Conservation (phyloP, 2,329 filamentous ascomycete genomes). For the Lachnellula suecica region DNA sequence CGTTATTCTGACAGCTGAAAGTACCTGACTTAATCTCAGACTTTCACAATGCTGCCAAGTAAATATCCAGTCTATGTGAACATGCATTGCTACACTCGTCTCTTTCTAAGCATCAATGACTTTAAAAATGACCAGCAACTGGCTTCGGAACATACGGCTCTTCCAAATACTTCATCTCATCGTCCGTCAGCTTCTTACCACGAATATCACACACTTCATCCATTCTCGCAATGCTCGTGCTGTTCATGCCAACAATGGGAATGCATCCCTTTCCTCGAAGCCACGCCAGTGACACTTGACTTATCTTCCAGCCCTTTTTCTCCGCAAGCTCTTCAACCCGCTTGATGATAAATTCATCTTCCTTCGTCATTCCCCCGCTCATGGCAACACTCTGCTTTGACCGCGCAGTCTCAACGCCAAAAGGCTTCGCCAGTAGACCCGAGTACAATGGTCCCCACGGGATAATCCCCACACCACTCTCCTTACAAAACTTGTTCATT, state of each 20-base stretch:
- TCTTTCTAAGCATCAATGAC: not conserved
- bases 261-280: conserved; percentile 40
- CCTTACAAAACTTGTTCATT: conserved; percentile 40
- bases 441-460: conserved; percentile 19
- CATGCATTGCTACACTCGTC: not conserved
- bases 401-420: conserved; percentile 1
- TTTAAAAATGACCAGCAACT: conserved; percentile 28
- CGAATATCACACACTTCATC: conserved; percentile 53
- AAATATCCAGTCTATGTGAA: no score
- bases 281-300: conserved; percentile 56
- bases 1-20: no score
- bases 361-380: conserved; percentile 35
- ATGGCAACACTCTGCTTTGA: conserved; percentile 21
- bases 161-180: conserved; percentile 48
- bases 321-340: conserved; percentile 54
- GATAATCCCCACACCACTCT: conserved; percentile 40
- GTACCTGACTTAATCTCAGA: no score
- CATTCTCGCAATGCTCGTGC: conserved; percentile 44
- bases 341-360: conserved; percentile 49
- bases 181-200: no score
- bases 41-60: no score
- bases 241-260: conserved; percentile 47
- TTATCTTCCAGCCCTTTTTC: conserved; percentile 56
- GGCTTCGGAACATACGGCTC: conserved; percentile 48
- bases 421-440: conserved; percentile 5